Evolutionary conservation across 1,284 basidiomycete genomes (phyloP).

Genomic region (Marasmius sp.): DNA sequence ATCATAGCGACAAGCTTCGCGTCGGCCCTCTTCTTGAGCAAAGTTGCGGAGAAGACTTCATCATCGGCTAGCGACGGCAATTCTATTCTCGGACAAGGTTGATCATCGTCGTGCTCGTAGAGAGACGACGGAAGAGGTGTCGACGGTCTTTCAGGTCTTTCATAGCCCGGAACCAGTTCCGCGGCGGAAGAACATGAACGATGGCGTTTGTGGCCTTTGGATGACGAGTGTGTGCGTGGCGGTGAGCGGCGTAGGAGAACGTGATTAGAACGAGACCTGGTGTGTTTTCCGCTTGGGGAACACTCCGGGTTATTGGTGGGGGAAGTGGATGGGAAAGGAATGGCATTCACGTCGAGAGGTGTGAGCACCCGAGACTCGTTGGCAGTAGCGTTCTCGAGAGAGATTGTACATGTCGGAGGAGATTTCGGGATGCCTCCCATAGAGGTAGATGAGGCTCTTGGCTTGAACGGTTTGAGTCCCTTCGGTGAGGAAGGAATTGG

Average conservation of each 20-base stretch:
- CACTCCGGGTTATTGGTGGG: not conserved
- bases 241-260: not conserved
- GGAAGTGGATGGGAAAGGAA: not conserved
- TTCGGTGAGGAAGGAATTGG: not conserved
- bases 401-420: not conserved
- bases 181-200: not conserved
- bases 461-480: not conserved
- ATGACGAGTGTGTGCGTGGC: not conserved
- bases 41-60: not conserved
- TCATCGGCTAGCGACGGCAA: not conserved
- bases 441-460: not conserved
- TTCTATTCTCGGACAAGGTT: not conserved
- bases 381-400: not conserved
- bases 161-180: not conserved
- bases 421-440: not conserved
- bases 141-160: not conserved
- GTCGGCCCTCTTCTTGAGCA: not conserved
- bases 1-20: not conserved
- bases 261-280: slow-evolving; percentile 1
- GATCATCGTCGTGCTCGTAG: not conserved
- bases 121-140: not conserved
- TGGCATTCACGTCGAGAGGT: not conserved
- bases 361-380: not conserved
- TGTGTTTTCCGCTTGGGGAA: not conserved
- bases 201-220: slow-evolving; percentile 1